Evolutionary conservation across 805 yeast genomes (phyloP), one percentile per base, ranked within the genome.

Genomic region (Yarrowia hollandica): DNA sequence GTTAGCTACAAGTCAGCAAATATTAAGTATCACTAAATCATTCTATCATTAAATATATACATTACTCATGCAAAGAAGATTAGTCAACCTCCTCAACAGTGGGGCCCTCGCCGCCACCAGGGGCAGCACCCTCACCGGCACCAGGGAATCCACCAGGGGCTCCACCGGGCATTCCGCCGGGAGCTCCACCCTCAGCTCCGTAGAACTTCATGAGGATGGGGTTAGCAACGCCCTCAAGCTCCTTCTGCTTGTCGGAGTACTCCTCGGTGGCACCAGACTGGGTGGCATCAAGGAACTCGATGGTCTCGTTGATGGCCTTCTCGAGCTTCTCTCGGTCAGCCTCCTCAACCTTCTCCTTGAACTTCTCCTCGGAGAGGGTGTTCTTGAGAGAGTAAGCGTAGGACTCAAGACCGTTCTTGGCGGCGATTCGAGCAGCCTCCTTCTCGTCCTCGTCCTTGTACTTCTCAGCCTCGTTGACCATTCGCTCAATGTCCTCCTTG

Each of bases 381-480:
- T 84, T 85, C 86, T 90, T 91, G 75, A 91, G 82, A 56, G 94
- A 86, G 85, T 89, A 91, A 66, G 96, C 88, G 76, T 90, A 92
- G 38, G 97, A 88, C 82, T 91, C 97, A 73, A 92, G 84, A 70
- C 86, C 91, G 79, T 91, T 92, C 90, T 90, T 90, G 76, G 95
- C 90, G 72, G 82, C 89, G 68, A 91, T 85, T 81, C 98, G 90
- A 66, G 84, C 75, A 72, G 96, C 88, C 82, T 91, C 97, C 79
- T 84, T 82, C 77, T 90, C 97, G 77, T 91, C 97, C 77, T 91
- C 96, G 68, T 88, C 96, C 82, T 88, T 90, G 84, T 79, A 91
- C 81, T 90, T 91, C 81, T 92, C 97, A 70, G 97, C 98, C 77
- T 92, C 97, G 65, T 88, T 78, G 64, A 92, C 97, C 98, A 91